These are phyloP conservation scores for Simplicillium aogashimaense DNA, from an alignment of 2,329 filamentous ascomycete species.

Conservation along the genomic window DNA sequence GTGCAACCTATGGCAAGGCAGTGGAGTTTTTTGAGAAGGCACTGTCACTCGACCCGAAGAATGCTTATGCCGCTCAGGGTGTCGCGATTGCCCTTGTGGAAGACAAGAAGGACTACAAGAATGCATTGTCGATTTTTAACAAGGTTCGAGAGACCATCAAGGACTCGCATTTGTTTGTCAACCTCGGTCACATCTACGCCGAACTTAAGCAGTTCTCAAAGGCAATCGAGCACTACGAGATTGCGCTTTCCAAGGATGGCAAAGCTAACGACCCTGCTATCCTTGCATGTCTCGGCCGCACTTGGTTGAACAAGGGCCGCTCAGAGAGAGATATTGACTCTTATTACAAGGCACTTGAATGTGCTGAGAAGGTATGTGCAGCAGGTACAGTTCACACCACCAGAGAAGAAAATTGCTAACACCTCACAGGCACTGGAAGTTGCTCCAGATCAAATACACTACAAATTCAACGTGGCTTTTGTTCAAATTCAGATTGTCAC, in stretches of 20 bases:
- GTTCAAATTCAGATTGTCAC: conserved; percentile 91
- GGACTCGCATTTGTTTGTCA: conserved; percentile 81
- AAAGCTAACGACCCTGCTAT: conserved; percentile 66
- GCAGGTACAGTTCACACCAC: not conserved
- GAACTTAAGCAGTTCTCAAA: conserved; percentile 85
- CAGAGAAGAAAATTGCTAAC: conserved; percentile 8
- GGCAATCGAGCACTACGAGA: conserved; percentile 91
- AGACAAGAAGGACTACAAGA: conserved; percentile 81
- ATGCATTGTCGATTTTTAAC: conserved; percentile 77
- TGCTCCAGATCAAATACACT: conserved; percentile 76
- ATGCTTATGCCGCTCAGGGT: conserved; percentile 92
- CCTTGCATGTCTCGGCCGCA: conserved; percentile 76
- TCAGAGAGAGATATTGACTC: conserved; percentile 47
- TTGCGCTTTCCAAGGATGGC: conserved; percentile 68
- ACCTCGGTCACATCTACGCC: conserved; percentile 85
- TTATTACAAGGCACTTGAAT: conserved; percentile 47
- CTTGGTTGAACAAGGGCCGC: conserved; percentile 75
- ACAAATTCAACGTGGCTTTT: conserved; percentile 97
- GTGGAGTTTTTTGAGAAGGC: conserved; percentile 99
- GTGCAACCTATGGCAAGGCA: conserved; percentile 77
- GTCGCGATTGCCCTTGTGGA: conserved; percentile 90
- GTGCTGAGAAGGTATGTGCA: conserved; percentile 48
- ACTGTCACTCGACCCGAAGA: conserved; percentile 85
- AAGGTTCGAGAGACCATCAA: conserved; percentile 85
- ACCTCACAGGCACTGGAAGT: conserved; percentile 56